Conservation (phyloP, 192 early-diverging fungal genomes). For the Backusella parvicylindrica region DNA sequence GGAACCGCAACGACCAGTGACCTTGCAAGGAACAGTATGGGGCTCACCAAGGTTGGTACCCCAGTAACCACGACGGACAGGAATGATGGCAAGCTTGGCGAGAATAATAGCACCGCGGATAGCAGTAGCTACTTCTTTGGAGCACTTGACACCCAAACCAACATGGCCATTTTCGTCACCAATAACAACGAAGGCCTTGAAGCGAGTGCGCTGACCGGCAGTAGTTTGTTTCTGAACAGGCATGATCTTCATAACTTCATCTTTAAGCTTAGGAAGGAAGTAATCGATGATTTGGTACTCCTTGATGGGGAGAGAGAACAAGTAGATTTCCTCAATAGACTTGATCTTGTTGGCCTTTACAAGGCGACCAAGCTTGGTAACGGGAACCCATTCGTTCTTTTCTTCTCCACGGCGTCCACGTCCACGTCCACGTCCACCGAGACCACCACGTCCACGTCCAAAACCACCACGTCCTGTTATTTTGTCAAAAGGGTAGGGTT, state of each 20-base stretch:
- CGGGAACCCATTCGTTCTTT: conserved; percentile 62
- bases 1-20: conserved; percentile 95
- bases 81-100: conserved; percentile 97
- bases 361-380: conserved; percentile 99
- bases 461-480: conserved; percentile 34
- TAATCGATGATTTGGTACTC: conserved; percentile 98
- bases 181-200: conserved; percentile 99
- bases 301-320: conserved; percentile 99
- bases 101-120: conserved; percentile 99
- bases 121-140: conserved; percentile 98
- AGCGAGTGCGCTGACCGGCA: conserved; percentile 98
- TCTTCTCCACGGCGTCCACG: conserved; percentile 34
- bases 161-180: conserved; percentile 97
- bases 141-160: conserved; percentile 99
- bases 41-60: conserved; percentile 93
- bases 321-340: conserved; percentile 95
- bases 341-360: conserved; percentile 98
- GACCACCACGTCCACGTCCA: conserved; percentile 39
- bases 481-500: background rate
- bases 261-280: conserved; percentile 94
- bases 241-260: conserved; percentile 99
- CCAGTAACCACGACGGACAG: conserved; percentile 99
- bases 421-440: conserved; percentile 38
- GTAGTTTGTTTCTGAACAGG: conserved; percentile 99
- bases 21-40: conserved; percentile 98